phyloP scores from a whole-genome alignment of 768 basidiomycete species.

The Dioszegia hungarica region DNA sequence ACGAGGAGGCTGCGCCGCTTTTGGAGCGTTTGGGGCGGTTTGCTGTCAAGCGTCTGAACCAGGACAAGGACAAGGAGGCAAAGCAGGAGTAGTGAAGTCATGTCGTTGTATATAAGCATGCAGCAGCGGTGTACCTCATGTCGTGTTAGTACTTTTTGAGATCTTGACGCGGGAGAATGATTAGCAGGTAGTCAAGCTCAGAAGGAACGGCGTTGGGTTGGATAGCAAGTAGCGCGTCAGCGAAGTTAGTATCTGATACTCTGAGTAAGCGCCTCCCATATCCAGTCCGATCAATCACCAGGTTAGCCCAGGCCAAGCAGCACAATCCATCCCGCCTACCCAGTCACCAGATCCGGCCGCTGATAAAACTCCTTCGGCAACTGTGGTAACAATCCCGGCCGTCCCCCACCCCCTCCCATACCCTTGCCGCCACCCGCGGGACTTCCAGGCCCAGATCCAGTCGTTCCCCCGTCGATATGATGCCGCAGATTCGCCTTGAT shows the following conservation, averaged over 20 bases:
- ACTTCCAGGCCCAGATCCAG: not conserved
- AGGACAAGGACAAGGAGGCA: constrained; percentile 11
- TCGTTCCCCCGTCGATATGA: not conserved
- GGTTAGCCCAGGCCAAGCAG: not conserved
- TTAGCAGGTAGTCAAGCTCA: no score
- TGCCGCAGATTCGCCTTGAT: not conserved
- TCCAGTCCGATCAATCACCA: no score
- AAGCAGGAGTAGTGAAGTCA: constrained; percentile 5
- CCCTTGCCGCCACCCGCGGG: constrained; percentile 25
- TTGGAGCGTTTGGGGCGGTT: constrained; percentile 25
- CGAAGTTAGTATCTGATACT: no score
- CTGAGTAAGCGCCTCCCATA: no score
- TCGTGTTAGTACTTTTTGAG: no score
- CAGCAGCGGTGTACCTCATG: no score
- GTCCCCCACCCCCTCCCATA: constrained; percentile 39
- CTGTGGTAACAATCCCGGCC: constrained; percentile 21
- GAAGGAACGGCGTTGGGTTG: no score
- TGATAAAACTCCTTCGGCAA: constrained; percentile 15
- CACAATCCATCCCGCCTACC: not conserved
- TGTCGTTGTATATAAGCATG: no score
- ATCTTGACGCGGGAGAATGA: no score
- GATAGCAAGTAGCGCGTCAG: no score
- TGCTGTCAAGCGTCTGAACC: constrained; percentile 24
- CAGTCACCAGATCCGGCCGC: not conserved
- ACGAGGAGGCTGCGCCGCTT: constrained; percentile 31